Evolutionary conservation across 2,329 filamentous ascomycete genomes (phyloP).

Genomic region (Plenodomus lindquistii): DNA sequence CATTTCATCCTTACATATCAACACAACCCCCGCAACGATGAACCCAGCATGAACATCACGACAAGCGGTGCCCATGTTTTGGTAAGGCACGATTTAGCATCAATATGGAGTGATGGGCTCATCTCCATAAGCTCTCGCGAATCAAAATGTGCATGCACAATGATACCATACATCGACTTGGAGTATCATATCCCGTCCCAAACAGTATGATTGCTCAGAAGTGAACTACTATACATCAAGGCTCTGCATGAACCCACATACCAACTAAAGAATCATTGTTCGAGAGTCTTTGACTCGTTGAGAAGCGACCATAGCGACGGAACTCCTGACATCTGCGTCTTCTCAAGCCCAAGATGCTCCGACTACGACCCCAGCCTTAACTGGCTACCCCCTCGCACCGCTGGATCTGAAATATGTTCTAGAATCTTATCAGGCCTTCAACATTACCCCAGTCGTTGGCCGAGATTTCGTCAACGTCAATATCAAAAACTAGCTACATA

Average conservation of each 20-base stretch:
- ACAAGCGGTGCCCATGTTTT: neutral
- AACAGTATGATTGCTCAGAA: neutral
- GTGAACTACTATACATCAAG: no score
- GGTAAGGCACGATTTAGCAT: neutral
- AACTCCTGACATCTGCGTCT: conserved; percentile 2
- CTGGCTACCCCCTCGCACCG: conserved; percentile 11
- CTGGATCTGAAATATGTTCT: conserved; percentile 55
- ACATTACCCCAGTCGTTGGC: conserved; percentile 66
- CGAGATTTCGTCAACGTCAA: conserved; percentile 62
- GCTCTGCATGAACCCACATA: no score
- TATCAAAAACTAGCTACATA: conserved; percentile 65
- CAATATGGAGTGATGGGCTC: neutral
- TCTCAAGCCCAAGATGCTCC: neutral
- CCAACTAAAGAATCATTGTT: neutral
- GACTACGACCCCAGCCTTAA: neutral
- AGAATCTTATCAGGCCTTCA: conserved; percentile 59
- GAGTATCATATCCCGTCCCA: neutral
- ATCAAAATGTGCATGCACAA: neutral
- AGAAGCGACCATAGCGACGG: conserved; percentile 6
- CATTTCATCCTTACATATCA: conserved; percentile 28
- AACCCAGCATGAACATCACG: neutral
- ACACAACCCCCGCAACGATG: conserved; percentile 15
- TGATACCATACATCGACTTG: conserved; percentile 1
- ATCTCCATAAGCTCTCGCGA: neutral
- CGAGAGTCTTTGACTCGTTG: neutral